Evolutionary conservation across 2,329 filamentous ascomycete genomes (phyloP).

Genomic region (Hypoxylon sp.): DNA sequence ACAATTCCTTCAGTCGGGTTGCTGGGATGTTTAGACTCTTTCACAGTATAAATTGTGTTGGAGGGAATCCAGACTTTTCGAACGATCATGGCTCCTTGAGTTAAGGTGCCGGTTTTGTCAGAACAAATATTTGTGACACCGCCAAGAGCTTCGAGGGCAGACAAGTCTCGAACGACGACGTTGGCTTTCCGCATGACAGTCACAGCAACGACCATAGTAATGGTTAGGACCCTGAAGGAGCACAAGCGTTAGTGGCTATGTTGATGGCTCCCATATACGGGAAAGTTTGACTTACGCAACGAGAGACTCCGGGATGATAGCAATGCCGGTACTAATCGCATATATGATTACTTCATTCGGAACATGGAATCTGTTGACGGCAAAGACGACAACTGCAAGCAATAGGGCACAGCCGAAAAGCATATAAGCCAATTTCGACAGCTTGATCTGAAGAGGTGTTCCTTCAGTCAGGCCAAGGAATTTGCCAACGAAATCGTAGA

Average conservation of each 20-base stretch:
- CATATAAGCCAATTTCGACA: conserved; percentile 82
- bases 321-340: conserved; percentile 71
- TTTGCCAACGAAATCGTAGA: conserved; percentile 66
- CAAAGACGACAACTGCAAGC: conserved; percentile 71
- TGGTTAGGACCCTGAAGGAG: conserved; percentile 70
- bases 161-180: conserved; percentile 76
- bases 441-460: conserved; percentile 83
- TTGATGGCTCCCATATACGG: not conserved
- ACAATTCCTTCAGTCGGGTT: conserved; percentile 73
- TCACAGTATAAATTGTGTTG: conserved; percentile 71
- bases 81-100: conserved; percentile 78
- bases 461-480: conserved; percentile 75
- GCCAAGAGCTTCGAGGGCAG: conserved; percentile 77
- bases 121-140: conserved; percentile 81
- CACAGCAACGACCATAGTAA: conserved; percentile 77
- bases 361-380: conserved; percentile 67
- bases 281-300: conserved; percentile 65
- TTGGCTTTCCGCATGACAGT: conserved; percentile 76
- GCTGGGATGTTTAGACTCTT: conserved; percentile 71
- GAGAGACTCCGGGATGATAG: conserved; percentile 75
- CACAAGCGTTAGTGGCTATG: conserved; percentile 36
- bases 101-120: conserved; percentile 80
- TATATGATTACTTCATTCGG: conserved; percentile 70
- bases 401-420: conserved; percentile 79
- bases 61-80: conserved; percentile 75